Evolutionary conservation across 345 rosid genomes (phyloP), one percentile per base, ranked within the genome.

Genomic region (Psidium guajava): DNA sequence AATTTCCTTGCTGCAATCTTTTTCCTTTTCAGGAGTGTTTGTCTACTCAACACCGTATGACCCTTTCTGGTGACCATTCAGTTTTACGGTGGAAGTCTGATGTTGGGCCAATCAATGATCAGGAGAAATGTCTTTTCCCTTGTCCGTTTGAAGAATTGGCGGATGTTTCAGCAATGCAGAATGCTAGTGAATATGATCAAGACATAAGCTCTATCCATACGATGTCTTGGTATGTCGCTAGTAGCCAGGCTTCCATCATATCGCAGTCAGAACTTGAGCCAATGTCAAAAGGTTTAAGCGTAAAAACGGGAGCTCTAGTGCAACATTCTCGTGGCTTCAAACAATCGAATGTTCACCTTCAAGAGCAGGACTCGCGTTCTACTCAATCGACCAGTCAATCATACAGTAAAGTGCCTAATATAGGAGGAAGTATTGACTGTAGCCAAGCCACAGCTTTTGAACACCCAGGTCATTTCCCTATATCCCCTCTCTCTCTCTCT

Each of bases 331-430:
- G 81, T 25, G 85, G 59, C 86, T 56, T 91, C 51, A 93, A 92
- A 88, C 93, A 89, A 81, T 85, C 88, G 84, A 88, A 87, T 85
- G 90, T 93, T 75, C 88, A 86, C 54, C 83, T 92, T 86, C 97
- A 91, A 82, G 98, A 92, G 55, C 97, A 90, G 84, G 97, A 96
- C 53, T 91, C 93, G 15, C 88, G 94, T 27, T 95, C 98, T 28
- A 84, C 92, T 85, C 98, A 96, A 54, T 95, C 97, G 7, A 95
- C 94, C 57, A 89, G 92, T 85, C 95, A 95, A 58, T 95, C 98
- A 83, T 93, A 89, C 82, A 73, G 91, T 58, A 92, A 94, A 91
- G 93, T 91, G 85, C 92, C 88, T 40, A 89, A 89, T 88, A 82
- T 91, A 84, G 92, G 91, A 54, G 92, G 77, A 69, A 69, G 47